Base-by-base conservation (phyloP, 2,329 filamentous ascomycete species). In the Diaporthe citri region DNA sequence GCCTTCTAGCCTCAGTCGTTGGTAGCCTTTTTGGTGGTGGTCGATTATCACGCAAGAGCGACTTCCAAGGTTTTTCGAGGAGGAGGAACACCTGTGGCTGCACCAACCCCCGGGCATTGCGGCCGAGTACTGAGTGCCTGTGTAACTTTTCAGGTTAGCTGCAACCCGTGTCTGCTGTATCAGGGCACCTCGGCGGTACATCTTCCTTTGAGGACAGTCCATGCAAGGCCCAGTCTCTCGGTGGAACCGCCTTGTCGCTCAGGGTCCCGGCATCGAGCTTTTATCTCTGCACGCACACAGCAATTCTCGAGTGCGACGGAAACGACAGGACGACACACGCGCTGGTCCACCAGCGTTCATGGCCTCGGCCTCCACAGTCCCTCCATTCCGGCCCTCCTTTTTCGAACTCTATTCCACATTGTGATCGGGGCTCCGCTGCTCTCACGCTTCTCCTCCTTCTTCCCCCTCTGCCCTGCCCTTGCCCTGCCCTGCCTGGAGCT, bases 11-110 rank as follows among this genome's bases (percentile, higher is more conserved):
- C 46, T 67, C 31, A 46, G 20, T n/a, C 22, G 62, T 67, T 67
- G 46, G 62, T 52, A 39, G 31, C 31, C 31, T 67, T 69, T 20
- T 22, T 28, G 64, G 34, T 28, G 31, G 39, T 25, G 72, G 56
- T 55, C 64, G 60, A 41, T 46, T 31, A 72, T 72, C 73, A 74
- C 73, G 73, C 73, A 74, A 74, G 73, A 74, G 46, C 67, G 72
- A 72, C 60, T 71, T 60, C 71, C 48, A 43, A 74, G 71, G 67
- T 62, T 55, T 72, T 71, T 22, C 8, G 9, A 28, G 15, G 8
- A 28, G 36, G 10, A 62, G 20, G 13, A 52, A 39, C 13, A 31
- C 34, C 57, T 28, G 36, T 39, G 36, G 36, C 36, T 39, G 13
- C 36, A 39, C 48, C n/a, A 34, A n/a, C 25, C 69, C n/a, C 48